Evolutionary conservation across 768 basidiomycete species (phyloP), one percentile per base, ranked within the genome.

Genomic region (Pulveroboletus sp.): DNA sequence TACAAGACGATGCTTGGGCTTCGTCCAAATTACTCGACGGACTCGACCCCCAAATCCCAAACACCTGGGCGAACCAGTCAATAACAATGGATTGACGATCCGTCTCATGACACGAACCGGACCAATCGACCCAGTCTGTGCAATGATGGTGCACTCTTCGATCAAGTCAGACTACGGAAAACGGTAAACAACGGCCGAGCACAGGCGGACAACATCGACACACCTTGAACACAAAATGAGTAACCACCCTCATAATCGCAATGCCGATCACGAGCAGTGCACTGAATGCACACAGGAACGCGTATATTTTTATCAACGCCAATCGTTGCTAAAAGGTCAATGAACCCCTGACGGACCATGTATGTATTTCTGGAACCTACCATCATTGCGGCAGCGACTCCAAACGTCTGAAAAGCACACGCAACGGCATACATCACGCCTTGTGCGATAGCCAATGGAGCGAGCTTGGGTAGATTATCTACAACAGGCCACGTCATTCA

Each of bases 191-290:
- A 32, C 43, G 17, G 42, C 8, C 2, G 36, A 23, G 5, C 4
- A 46, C 9, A 38, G 27, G 10, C 4, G 10, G 19, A 10, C n/a
- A 21, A 24, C n/a, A 24, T 20, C 33, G 0, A 59, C 68, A 20
- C 35, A 80, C 87, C 78, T 88, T 90, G 70, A 75, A 74, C 0
- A 71, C 72, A 55, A 88, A 90, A 58, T 91, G 88, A 1, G 79
- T 70, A 8, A 90, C 64, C 9, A 80, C 69, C 24, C 80, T 74
- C 52, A 84, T 58, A 34, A 90, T 53, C 7, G 77, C 79, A 4
- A 77, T 66, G 0, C 68, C 85, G 6, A 76, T 55, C 20, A 84
- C 68, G 2, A 83, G 58, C 40, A 84, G 61, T 17, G 77, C 62
- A 6, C 74, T 75, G 3, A 77, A 50, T 1, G 70, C 65, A 2